A percentile compares a stretch with the other conserved stretches of the same genome.
These are phyloP conservation scores for Solanum ossicruentum DNA, from an alignment of 257 asterid species.

Conservation along the genomic window DNA sequence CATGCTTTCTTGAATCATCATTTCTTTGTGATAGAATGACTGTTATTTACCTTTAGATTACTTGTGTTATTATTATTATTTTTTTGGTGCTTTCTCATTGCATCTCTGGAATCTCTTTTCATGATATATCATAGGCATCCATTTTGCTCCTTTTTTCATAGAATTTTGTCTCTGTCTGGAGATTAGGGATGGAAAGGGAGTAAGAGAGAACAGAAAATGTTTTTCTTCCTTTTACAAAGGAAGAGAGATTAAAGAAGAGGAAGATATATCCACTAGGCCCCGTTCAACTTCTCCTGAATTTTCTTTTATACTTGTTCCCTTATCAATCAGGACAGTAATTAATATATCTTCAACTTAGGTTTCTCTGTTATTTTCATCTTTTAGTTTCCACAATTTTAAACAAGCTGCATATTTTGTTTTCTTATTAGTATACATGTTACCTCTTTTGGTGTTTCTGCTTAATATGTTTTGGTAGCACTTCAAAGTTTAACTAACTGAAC, in stretches of 20 bases:
- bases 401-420: neutral
- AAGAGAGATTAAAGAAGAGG: neutral
- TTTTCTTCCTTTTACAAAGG: neutral
- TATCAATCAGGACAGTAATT: neutral
- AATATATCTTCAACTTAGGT: neutral
- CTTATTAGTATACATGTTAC: neutral
- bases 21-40: neutral
- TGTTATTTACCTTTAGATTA: neutral
- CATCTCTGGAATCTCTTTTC: neutral
- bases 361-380: neutral
- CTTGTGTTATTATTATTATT: neutral
- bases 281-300: neutral
- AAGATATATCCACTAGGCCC: neutral
- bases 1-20: neutral
- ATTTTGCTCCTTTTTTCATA: neutral
- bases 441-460: neutral
- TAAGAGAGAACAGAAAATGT: neutral
- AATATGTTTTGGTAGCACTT: neutral
- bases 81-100: neutral
- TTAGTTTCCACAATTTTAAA: neutral
- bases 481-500: neutral
- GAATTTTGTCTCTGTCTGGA: neutral
- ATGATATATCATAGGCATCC: neutral
- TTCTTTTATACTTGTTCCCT: neutral
- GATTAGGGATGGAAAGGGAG: neutral